Evolutionary conservation across 2,329 filamentous ascomycete genomes (phyloP).

Genomic region (Neonectria neomacrospora): DNA sequence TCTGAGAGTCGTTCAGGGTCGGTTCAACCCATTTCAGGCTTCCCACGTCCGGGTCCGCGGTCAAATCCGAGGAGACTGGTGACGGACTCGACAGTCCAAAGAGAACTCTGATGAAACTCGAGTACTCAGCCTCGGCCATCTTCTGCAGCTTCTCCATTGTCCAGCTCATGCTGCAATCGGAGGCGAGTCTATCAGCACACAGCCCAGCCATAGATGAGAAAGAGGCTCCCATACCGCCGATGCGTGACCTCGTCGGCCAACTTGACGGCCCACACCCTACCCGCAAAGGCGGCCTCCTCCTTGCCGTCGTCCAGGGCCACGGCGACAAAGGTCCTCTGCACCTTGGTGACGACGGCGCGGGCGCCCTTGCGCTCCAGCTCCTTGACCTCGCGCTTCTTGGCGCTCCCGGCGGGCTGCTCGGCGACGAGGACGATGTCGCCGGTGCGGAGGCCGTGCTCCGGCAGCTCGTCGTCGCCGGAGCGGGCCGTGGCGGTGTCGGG

Average conservation of each 20-base stretch:
- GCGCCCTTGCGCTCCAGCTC: slow-evolving; percentile 76
- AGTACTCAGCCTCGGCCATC: slow-evolving; percentile 68
- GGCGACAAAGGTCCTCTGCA: slow-evolving; percentile 67
- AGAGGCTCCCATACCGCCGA: slow-evolving; percentile 56
- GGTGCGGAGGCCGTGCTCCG: slow-evolving; percentile 78
- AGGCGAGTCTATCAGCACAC: slow-evolving; percentile 1
- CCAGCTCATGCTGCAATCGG: slow-evolving; percentile 65
- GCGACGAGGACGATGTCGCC: slow-evolving; percentile 83
- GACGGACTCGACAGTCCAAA: slow-evolving; percentile 69
- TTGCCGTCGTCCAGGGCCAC: slow-evolving; percentile 77
- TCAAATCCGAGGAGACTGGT: slow-evolving; percentile 56
- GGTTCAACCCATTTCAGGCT: slow-evolving; percentile 70
- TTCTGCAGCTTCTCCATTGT: slow-evolving; percentile 69
- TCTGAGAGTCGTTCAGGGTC: slow-evolving; percentile 73
- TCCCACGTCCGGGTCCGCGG: slow-evolving; percentile 55
- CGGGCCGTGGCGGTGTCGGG: slow-evolving; percentile 75
- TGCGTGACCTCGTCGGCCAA: slow-evolving; percentile 76
- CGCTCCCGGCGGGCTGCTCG: slow-evolving; percentile 78
- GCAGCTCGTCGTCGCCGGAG: slow-evolving; percentile 64
- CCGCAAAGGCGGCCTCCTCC: slow-evolving; percentile 57
- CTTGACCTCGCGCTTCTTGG: slow-evolving; percentile 77
- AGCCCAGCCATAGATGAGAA: not conserved
- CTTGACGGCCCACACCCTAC: slow-evolving; percentile 72
- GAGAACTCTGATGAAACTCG: slow-evolving; percentile 68
- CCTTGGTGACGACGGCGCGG: slow-evolving; percentile 76